Conservation (phyloP, 495 filamentous ascomycete species). For the Neurospora discreta region DNA sequence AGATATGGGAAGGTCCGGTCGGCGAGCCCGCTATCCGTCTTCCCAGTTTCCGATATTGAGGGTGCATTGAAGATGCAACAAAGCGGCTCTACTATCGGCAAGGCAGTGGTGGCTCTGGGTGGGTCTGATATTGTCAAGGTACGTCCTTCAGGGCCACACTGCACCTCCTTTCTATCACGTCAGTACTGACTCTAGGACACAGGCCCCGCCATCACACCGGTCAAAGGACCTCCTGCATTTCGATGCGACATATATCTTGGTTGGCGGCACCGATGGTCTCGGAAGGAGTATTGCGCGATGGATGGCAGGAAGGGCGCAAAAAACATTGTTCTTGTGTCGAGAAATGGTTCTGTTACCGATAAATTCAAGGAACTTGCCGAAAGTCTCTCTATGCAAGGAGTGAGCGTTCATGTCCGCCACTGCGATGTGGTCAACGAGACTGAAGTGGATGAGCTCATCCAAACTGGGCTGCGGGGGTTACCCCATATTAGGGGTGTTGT, state of each 20-base stretch:
- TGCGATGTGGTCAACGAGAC: conserved; percentile 32
- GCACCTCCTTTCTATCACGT: neutral
- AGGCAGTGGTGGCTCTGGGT: conserved; percentile 40
- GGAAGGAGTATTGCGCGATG: conserved; percentile 48
- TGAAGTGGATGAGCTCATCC: conserved; percentile 28
- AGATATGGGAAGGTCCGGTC: conserved; percentile 28
- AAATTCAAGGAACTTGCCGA: conserved; percentile 34
- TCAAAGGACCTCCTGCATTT: conserved; percentile 25
- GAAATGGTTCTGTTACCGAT: conserved; percentile 35
- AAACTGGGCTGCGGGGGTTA: conserved; percentile 19
- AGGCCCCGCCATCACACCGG: conserved; percentile 22
- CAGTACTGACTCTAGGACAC: neutral
- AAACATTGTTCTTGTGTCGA: conserved; percentile 47
- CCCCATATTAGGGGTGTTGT: conserved; percentile 38
- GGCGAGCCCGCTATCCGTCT: conserved; percentile 30
- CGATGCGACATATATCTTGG: conserved; percentile 46
- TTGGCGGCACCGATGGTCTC: conserved; percentile 55
- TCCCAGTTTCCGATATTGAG: conserved; percentile 41
- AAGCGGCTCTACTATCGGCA: conserved; percentile 43
- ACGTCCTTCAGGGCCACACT: conserved; percentile 1
- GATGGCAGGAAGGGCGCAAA: conserved; percentile 49
- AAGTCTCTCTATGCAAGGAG: conserved; percentile 27
- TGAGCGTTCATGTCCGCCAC: conserved; percentile 27
- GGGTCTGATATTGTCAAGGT: conserved; percentile 30
- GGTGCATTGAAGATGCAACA: conserved; percentile 48